Conservation (phyloP, 495 filamentous ascomycete genomes). For the Penicillium diatomitis region DNA sequence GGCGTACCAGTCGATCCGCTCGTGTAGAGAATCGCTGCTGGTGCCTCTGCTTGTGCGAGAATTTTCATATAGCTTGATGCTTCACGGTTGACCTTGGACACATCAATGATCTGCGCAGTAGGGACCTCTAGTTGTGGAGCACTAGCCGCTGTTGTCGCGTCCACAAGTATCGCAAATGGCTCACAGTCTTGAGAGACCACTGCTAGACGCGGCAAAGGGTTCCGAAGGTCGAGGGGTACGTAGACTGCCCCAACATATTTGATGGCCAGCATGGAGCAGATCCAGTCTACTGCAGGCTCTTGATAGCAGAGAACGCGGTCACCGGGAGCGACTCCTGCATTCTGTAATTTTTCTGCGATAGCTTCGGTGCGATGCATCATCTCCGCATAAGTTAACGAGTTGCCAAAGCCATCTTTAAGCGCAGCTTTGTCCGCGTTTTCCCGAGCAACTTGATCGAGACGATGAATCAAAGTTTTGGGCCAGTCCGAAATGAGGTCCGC, state of each 20-base stretch:
- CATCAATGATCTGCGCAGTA: background rate
- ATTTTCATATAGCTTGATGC: background rate
- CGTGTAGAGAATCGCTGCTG: conserved; percentile 29
- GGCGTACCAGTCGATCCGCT: conserved; percentile 26
- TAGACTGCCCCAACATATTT: conserved; percentile 39
- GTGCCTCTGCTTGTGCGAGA: background rate
- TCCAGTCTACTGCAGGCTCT: conserved; percentile 28
- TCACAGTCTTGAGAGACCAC: conserved; percentile 14
- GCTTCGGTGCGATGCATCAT: conserved; percentile 2
- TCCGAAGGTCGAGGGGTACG: conserved; percentile 42
- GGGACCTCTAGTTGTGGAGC: background rate
- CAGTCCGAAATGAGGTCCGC: conserved; percentile 12
- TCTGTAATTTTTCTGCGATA: conserved; percentile 5
- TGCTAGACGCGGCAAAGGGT: conserved; percentile 17
- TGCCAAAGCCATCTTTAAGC: conserved; percentile 9
- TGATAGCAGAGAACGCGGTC: conserved; percentile 11
- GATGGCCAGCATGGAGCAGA: conserved; percentile 44
- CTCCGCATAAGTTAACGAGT: conserved; percentile 6
- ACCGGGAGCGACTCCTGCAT: background rate
- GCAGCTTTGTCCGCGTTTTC: conserved; percentile 2
- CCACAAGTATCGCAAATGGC: conserved; percentile 9
- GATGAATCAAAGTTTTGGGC: conserved; percentile 25
- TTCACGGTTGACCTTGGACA: background rate
- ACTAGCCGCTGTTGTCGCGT: background rate
- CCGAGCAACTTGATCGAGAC: conserved; percentile 17